Conservation (phyloP, 768 basidiomycete genomes). For the Lactifluus pinguis region DNA sequence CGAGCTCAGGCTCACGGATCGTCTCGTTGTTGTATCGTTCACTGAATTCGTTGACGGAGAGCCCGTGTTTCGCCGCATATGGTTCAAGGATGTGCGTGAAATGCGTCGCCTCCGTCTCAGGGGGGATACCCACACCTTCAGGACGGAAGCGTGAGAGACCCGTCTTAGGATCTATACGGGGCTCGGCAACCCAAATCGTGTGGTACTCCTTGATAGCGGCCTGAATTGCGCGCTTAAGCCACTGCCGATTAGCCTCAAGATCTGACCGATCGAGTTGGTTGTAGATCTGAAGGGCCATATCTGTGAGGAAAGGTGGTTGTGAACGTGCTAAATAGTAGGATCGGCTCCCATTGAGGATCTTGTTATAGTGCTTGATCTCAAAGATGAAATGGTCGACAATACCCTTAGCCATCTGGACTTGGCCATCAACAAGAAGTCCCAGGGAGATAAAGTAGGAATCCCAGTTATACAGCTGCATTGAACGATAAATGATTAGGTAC, state of each 20-base stretch:
- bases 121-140: constrained; percentile 90
- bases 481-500: background rate
- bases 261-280: constrained; percentile 89
- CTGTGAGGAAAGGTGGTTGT: constrained; percentile 97
- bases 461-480: constrained; percentile 78
- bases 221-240: constrained; percentile 93
- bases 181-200: constrained; percentile 91
- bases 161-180: constrained; percentile 89
- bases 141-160: constrained; percentile 93
- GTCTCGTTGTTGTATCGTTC: constrained; percentile 87
- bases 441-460: constrained; percentile 92
- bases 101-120: constrained; percentile 97
- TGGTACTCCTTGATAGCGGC: constrained; percentile 99
- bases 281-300: constrained; percentile 97
- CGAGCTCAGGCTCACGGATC: constrained; percentile 78
- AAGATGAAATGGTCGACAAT: constrained; percentile 99
- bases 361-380: constrained; percentile 96
- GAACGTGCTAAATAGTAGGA: constrained; percentile 92
- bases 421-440: constrained; percentile 90
- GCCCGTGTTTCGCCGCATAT: constrained; percentile 82
- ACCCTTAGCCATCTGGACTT: constrained; percentile 89
- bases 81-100: constrained; percentile 98
- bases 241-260: constrained; percentile 67
- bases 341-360: constrained; percentile 93
- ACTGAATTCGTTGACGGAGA: constrained; percentile 93